These are phyloP conservation scores for Ochetophila trinervis DNA, from an alignment of 306 rosid species.

Conservation along the genomic window DNA sequence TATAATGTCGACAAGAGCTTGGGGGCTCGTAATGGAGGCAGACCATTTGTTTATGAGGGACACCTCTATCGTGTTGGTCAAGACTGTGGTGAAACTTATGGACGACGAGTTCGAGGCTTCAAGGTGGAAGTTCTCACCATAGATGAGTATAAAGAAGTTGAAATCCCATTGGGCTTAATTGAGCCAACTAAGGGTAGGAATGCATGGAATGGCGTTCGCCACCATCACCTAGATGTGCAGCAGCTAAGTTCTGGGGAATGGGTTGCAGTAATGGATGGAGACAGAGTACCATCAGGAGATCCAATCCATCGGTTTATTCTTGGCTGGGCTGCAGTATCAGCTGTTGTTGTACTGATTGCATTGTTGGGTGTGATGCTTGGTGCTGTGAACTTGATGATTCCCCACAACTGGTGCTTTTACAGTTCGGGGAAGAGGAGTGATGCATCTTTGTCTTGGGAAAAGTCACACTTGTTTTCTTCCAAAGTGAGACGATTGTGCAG, in stretches of 20 bases:
- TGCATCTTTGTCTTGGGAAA: constrained; percentile 60
- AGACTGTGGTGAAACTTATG: constrained; percentile 95
- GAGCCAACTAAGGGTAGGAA: constrained; percentile 79
- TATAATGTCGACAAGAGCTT: constrained; percentile 67
- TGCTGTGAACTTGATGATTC: constrained; percentile 79
- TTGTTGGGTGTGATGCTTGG: constrained; percentile 75
- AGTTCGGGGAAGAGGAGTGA: constrained; percentile 58
- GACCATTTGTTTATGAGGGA: constrained; percentile 76
- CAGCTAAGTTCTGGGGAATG: constrained; percentile 75
- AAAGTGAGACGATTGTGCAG: constrained; percentile 71
- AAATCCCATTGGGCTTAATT: constrained; percentile 61
- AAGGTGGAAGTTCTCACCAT: constrained; percentile 74
- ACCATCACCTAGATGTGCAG: constrained; percentile 93
- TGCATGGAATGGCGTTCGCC: constrained; percentile 93
- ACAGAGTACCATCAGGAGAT: constrained; percentile 95
- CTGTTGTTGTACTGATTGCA: constrained; percentile 61
- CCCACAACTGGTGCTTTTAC: constrained; percentile 67
- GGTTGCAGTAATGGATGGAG: constrained; percentile 97
- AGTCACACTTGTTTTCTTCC: constrained; percentile 53
- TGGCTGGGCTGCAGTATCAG: constrained; percentile 67
- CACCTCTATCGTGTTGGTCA: constrained; percentile 85
- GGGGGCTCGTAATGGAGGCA: constrained; percentile 98
- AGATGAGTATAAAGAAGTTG: constrained; percentile 70
- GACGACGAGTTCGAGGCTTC: constrained; percentile 63
- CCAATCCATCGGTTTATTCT: constrained; percentile 56